Percentiles rank a stretch among this genome's conserved stretches.
Conservation (phyloP, 352 stramenopile genomes). For the Aphanomyces cochlioides region DNA sequence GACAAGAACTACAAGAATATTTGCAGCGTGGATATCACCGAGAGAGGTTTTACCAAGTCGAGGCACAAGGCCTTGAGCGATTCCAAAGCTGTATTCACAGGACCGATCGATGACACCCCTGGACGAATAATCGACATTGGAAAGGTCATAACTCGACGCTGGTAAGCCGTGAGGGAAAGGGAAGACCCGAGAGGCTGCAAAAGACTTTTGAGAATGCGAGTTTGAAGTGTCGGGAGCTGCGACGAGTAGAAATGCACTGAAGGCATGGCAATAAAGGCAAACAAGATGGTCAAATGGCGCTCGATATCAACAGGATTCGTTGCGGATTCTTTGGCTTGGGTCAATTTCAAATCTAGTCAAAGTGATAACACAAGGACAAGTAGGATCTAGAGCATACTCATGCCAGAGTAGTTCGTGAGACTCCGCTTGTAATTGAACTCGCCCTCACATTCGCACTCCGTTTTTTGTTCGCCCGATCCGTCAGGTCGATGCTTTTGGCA, state of each 20-base stretch:
- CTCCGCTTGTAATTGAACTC: slow-evolving; percentile 23
- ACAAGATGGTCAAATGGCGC: slow-evolving; percentile 1
- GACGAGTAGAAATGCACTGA: slow-evolving; percentile 9
- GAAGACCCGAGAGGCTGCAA: not conserved
- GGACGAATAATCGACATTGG: not conserved
- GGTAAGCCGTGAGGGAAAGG: not conserved
- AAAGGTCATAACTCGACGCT: not conserved
- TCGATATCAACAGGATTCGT: slow-evolving; percentile 13
- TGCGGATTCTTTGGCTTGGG: not conserved
- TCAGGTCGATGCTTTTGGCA: slow-evolving; percentile 20
- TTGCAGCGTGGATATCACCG: not conserved
- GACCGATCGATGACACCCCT: not conserved
- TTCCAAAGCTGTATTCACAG: not conserved
- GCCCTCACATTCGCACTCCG: slow-evolving; percentile 21
- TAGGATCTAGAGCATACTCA: not conserved
- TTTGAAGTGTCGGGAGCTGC: not conserved
- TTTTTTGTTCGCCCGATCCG: not conserved
- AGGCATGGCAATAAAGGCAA: not conserved
- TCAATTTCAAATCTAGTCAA: no score
- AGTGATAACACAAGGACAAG: not conserved
- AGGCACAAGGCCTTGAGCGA: slow-evolving; percentile 18
- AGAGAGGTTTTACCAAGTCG: slow-evolving; percentile 6
- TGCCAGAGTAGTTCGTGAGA: not conserved
- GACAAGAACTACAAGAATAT: slow-evolving; percentile 2
- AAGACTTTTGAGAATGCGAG: not conserved